phyloP scores from a whole-genome alignment of 1,139 yeast genomes.

The Blastobotrys arbuscula region DNA sequence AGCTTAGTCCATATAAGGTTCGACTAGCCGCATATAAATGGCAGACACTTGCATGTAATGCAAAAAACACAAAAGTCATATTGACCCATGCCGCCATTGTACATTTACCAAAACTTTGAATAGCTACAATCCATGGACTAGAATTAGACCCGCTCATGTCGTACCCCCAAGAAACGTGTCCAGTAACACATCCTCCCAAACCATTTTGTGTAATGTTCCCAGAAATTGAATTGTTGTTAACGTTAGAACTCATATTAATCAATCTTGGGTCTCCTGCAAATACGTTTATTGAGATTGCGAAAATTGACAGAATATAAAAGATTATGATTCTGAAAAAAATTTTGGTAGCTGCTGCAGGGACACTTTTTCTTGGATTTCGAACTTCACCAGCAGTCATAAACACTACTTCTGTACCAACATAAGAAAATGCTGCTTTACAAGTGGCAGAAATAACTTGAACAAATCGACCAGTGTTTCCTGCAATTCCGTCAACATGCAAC shows the following conservation, averaged over 20 bases:
- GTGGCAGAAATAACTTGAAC: slow-evolving; percentile 60
- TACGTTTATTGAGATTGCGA: slow-evolving; percentile 63
- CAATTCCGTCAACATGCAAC: slow-evolving; percentile 41
- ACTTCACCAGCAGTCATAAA: slow-evolving; percentile 86
- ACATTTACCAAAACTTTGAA: slow-evolving; percentile 65
- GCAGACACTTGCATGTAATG: slow-evolving; percentile 70
- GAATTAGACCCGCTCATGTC: slow-evolving; percentile 19
- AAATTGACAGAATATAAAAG: slow-evolving; percentile 65
- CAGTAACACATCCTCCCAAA: slow-evolving; percentile 19
- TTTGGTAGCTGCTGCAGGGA: slow-evolving; percentile 71
- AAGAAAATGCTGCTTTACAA: slow-evolving; percentile 63
- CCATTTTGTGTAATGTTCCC: slow-evolving; percentile 7
- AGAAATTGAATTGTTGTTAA: neutral
- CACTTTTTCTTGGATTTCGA: slow-evolving; percentile 67
- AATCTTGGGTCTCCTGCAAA: slow-evolving; percentile 73
- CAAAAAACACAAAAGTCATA: slow-evolving; percentile 66
- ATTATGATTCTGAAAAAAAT: slow-evolving; percentile 68
- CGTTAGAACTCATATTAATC: slow-evolving; percentile 8
- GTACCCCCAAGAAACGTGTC: slow-evolving; percentile 26
- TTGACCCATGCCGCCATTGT: slow-evolving; percentile 55
- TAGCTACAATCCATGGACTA: slow-evolving; percentile 66
- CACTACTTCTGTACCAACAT: slow-evolving; percentile 76
- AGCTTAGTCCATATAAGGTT: slow-evolving; percentile 67
- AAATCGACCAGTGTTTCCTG: slow-evolving; percentile 60
- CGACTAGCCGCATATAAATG: slow-evolving; percentile 76